Percentiles rank a stretch among this genome's conserved stretches.
phyloP scores from a whole-genome alignment of 768 basidiomycete genomes.

The Rhodotorula kratochvilovae region DNA sequence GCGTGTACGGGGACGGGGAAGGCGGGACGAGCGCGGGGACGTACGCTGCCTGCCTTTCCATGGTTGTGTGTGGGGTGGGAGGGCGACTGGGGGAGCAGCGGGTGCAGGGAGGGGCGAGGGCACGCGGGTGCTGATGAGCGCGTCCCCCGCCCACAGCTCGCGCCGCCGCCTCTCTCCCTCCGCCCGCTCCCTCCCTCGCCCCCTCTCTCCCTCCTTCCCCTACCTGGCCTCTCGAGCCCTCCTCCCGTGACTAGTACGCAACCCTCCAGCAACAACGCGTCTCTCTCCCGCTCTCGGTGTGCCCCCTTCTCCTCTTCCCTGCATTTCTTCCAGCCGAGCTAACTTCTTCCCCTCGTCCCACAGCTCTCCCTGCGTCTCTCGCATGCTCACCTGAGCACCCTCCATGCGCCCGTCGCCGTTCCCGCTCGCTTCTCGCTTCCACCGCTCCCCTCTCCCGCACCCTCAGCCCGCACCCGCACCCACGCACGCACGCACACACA shows the following conservation, averaged over 20 bases:
- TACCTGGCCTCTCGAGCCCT: neutral
- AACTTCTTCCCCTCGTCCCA: neutral
- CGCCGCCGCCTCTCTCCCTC: neutral
- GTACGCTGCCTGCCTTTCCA: conserved; percentile 30
- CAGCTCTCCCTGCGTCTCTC: neutral
- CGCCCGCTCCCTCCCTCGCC: neutral
- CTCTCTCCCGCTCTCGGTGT: neutral
- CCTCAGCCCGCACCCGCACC: no score
- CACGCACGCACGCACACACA: neutral
- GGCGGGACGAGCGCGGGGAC: neutral
- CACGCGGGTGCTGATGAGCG: no score
- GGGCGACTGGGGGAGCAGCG: neutral
- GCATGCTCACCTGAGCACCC: no score
- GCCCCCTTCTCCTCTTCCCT: neutral
- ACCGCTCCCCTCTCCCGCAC: neutral
- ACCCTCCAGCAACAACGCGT: neutral
- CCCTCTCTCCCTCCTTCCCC: neutral
- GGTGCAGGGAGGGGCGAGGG: neutral
- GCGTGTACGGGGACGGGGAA: neutral
- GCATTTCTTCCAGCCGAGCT: neutral
- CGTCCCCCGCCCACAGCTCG: neutral
- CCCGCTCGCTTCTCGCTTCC: neutral
- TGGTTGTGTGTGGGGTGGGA: neutral
- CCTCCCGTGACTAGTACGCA: no score
- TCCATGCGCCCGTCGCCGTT: neutral